phyloP scores from a whole-genome alignment of 2,329 filamentous ascomycete species.

The Arthroderma sp. region DNA sequence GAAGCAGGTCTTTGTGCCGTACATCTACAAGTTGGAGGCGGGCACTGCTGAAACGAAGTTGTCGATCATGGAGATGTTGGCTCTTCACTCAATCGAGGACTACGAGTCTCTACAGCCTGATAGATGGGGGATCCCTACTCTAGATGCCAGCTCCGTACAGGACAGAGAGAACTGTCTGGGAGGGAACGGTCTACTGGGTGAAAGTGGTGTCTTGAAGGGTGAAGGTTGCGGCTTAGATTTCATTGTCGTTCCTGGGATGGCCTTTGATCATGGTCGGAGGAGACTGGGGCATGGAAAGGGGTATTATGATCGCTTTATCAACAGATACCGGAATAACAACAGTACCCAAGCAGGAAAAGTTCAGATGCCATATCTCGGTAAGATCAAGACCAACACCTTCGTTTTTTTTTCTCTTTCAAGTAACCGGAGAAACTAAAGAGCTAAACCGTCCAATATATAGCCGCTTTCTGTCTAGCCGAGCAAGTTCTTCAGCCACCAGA shows the following conservation, averaged over 20 bases:
- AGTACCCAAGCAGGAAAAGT: constrained; percentile 19
- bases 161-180: constrained; percentile 63
- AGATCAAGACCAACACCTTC: constrained; percentile 18
- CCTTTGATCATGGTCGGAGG: constrained; percentile 65
- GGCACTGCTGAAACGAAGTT: constrained; percentile 28
- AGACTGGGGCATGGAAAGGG: constrained; percentile 89
- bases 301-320: constrained; percentile 91
- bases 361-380: constrained; percentile 49
- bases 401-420: not conserved
- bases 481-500: constrained; percentile 60
- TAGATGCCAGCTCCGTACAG: constrained; percentile 53
- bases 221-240: constrained; percentile 54
- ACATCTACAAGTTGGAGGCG: constrained; percentile 53
- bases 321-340: constrained; percentile 51
- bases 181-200: constrained; percentile 38
- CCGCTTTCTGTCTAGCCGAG: constrained; percentile 74
- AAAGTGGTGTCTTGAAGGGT: constrained; percentile 12
- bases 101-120: constrained; percentile 67
- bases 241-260: constrained; percentile 83
- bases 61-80: constrained; percentile 93
- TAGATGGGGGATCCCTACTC: constrained; percentile 89
- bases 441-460: constrained; percentile 28
- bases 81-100: constrained; percentile 58
- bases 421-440: constrained; percentile 18
- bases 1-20: constrained; percentile 86